phyloP scores from a whole-genome alignment of 345 rosid genomes.

The Jatropha curcas region DNA sequence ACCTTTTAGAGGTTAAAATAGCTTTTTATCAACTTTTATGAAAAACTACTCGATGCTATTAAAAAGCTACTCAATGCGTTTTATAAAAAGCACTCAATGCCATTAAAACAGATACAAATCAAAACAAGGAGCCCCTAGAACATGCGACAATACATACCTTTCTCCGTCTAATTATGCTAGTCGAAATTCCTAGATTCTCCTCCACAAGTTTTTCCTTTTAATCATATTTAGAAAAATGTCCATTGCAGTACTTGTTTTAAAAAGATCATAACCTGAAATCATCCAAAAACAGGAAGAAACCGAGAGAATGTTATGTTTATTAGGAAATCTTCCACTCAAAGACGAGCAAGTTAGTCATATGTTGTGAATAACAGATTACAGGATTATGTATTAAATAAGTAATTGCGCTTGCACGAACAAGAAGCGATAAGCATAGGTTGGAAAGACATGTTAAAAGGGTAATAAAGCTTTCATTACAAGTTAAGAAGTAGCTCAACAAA shows the following conservation, averaged over 20 bases:
- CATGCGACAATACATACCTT: too few species aligned
- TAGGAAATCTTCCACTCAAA: background rate
- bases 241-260: background rate
- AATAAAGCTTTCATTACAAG: conserved; percentile 18
- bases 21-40: too few species aligned
- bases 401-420: background rate
- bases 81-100: too few species aligned
- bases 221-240: background rate
- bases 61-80: too few species aligned
- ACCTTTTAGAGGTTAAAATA: too few species aligned
- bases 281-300: background rate
- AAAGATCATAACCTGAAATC: background rate
- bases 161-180: background rate
- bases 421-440: background rate
- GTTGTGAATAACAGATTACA: background rate
- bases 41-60: too few species aligned
- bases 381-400: background rate
- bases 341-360: background rate
- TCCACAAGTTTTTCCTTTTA: background rate
- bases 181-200: too few species aligned
- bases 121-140: too few species aligned
- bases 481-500: conserved; percentile 10
- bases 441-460: background rate
- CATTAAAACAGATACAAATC: too few species aligned
- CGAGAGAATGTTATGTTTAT: background rate